A percentile compares a stretch with the other conserved stretches of the same genome.
Conservation (phyloP, 345 rosid genomes). For the Salix purpurea region DNA sequence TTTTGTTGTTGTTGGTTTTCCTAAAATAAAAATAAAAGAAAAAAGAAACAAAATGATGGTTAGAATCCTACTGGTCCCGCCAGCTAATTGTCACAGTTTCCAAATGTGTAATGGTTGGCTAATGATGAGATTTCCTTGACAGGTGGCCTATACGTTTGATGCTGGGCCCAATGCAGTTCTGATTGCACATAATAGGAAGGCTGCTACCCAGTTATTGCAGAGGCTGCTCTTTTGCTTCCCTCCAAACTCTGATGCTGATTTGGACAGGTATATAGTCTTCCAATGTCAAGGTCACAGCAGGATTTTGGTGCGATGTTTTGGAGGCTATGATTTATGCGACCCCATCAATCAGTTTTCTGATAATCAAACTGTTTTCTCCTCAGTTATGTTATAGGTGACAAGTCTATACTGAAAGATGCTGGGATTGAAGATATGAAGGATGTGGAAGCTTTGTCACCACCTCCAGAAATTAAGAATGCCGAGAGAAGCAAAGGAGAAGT, state of each 20-base stretch:
- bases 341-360: constrained; percentile 1
- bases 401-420: constrained; percentile 75
- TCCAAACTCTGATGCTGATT: constrained; percentile 60
- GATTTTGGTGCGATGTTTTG: neutral
- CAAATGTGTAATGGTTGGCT: constrained; percentile 5
- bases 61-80: neutral
- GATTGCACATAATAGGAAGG: constrained; percentile 56
- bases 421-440: constrained; percentile 55
- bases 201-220: constrained; percentile 67
- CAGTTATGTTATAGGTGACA: constrained; percentile 84
- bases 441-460: constrained; percentile 47
- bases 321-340: neutral
- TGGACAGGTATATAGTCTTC: constrained; percentile 51
- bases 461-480: constrained; percentile 54
- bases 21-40: neutral
- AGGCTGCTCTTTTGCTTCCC: constrained; percentile 83
- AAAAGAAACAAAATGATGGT: neutral
- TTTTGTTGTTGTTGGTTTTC: neutral
- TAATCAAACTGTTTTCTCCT: neutral
- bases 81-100: neutral
- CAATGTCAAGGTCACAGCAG: neutral
- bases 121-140: constrained; percentile 24
- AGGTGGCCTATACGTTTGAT: constrained; percentile 95
- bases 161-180: constrained; percentile 96
- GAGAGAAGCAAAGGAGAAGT: constrained; percentile 67